Percentiles rank a stretch among this genome's conserved stretches.
Evolutionary conservation across 257 asterid genomes (phyloP).

Genomic region (Nicotiana sylvestris): DNA sequence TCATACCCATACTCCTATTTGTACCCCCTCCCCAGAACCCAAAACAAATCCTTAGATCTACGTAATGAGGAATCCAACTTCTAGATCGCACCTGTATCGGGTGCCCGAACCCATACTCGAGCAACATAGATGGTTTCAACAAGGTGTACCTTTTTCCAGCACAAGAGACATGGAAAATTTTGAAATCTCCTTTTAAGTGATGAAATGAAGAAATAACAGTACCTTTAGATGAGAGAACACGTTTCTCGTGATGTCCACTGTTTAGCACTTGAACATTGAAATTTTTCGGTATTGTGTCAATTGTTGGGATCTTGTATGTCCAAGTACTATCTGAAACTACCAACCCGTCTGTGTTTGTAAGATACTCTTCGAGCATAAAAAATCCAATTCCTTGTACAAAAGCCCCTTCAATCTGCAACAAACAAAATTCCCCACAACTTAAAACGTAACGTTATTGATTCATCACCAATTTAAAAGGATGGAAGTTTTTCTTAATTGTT

Average conservation of each 20-base stretch:
- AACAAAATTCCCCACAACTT: neutral
- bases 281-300: constrained; percentile 64
- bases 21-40: too few species aligned
- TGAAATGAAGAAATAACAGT: constrained; percentile 1
- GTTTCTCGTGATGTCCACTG: constrained; percentile 59
- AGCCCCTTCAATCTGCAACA: constrained; percentile 79
- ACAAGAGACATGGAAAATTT: too few species aligned
- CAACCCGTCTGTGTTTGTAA: constrained; percentile 49
- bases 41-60: too few species aligned
- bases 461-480: too few species aligned
- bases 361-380: constrained; percentile 83
- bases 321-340: constrained; percentile 58
- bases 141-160: too few species aligned
- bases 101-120: too few species aligned
- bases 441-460: neutral
- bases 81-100: too few species aligned
- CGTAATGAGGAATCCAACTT: too few species aligned
- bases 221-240: constrained; percentile 86
- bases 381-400: constrained; percentile 86
- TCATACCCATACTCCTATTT: too few species aligned
- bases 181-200: neutral
- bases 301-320: constrained; percentile 80
- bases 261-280: constrained; percentile 59
- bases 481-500: neutral
- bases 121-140: too few species aligned